Evolutionary conservation across 352 stramenopile species (phyloP), one percentile per base, ranked within the genome.

Genomic region (Phytophthora colocasiae): DNA sequence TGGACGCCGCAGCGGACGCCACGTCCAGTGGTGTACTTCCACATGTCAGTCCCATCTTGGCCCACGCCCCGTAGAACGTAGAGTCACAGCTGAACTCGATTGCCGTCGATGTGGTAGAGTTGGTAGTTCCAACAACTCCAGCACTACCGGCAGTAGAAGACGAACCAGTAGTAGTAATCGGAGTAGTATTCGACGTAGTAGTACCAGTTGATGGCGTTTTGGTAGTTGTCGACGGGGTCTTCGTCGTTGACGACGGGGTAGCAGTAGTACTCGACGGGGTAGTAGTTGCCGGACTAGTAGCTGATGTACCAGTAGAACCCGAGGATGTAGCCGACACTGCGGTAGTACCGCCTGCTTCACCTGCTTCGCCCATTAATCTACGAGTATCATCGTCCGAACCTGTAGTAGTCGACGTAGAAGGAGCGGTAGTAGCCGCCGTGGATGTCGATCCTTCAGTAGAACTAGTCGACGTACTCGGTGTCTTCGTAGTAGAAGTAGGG

Each of bases 11-110:
- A 1, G 87, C 87, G 1, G 45, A 24, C 24, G 39, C 34, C 10
- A 84, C 77, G 36, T 93, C 78, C 11, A 95, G 61, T 9, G 79
- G 59, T 1, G 66, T 54, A 32, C 71, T 82, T 39, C 68, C 77
- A 34, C 87, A 95, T 19, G 73, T 89, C 43, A 95, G 74, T 5
- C 80, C 80, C 66, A 92, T 87, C 44, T 75, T 73, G 19, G 56
- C 44, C 87, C 87, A 95, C 5, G 86, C 85, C n/a, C 81, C 66
- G 69, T 95, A 95, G 63, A 95, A 95, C 19, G 72, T 75, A 10
- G 77, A 71, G 58, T 95, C 85, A 55, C 87, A 95, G 6, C 58
- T 78, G 60, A 95, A 96, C 54, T 83, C 72, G 15, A 87, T 74
- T 5, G 69, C 71, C 22, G 64, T 71, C 0, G 67, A 62, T 39